phyloP scores from a whole-genome alignment of 371 early-diverging fungal genomes.

The Rhizopus delemar region DNA sequence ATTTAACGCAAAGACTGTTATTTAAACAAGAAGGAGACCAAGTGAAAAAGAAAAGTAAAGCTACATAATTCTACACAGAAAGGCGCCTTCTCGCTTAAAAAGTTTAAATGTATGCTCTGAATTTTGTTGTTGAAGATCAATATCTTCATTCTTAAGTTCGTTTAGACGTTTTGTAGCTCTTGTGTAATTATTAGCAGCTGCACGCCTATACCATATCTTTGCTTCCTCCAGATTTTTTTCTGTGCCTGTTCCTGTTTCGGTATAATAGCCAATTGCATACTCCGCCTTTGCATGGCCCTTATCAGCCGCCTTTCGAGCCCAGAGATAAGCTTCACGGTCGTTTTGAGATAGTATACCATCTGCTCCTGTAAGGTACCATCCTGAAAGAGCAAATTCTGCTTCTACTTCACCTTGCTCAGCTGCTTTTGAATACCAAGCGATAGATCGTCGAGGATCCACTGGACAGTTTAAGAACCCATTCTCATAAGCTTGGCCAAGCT shows the following conservation, averaged over 20 bases:
- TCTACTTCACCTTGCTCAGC: slow-evolving; percentile 86
- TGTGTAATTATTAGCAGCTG: slow-evolving; percentile 74
- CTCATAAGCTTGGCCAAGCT: slow-evolving; percentile 92
- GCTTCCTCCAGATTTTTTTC: slow-evolving; percentile 71
- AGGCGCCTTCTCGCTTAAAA: slow-evolving; percentile 31
- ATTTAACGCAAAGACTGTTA: neutral
- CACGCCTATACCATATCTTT: slow-evolving; percentile 73
- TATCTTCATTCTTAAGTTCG: slow-evolving; percentile 71
- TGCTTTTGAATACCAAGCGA: slow-evolving; percentile 95
- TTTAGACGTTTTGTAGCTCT: slow-evolving; percentile 75
- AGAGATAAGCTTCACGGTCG: slow-evolving; percentile 83
- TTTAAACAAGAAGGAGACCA: neutral
- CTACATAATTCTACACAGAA: slow-evolving; percentile 48
- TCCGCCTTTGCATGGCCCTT: slow-evolving; percentile 82
- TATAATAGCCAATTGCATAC: slow-evolving; percentile 86
- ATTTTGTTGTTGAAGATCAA: slow-evolving; percentile 35
- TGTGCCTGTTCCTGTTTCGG: slow-evolving; percentile 79
- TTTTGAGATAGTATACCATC: slow-evolving; percentile 77
- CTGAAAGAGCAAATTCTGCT: slow-evolving; percentile 81
- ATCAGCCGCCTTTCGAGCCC: slow-evolving; percentile 88
- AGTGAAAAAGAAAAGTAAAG: neutral
- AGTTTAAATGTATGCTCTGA: slow-evolving; percentile 11
- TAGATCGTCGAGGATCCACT: slow-evolving; percentile 85
- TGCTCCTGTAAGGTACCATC: slow-evolving; percentile 89
- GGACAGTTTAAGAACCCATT: slow-evolving; percentile 90